Base-by-base conservation (phyloP, 176 grass and related monocot species). In the Cocos nucifera region DNA sequence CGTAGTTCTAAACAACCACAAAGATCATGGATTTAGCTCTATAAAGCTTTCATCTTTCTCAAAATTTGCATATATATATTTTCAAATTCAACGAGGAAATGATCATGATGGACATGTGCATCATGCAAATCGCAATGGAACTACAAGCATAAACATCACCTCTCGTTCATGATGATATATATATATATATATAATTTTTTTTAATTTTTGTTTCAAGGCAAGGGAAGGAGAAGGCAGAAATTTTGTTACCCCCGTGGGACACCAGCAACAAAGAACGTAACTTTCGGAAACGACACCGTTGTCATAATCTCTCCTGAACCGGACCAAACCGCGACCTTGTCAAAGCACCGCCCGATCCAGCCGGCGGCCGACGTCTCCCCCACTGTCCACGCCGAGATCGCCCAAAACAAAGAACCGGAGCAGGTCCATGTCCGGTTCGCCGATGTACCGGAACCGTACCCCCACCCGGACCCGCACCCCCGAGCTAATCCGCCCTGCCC, bases 341-440 rank as follows among this genome's bases (percentile, higher is more conserved):
- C 22, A 14, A n/a, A 54, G 24, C 29, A 55, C 0, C 56, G 70
- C 0, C 18, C 66, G 5, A 52, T 62, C 0, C 22, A 59, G 1
- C 59, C 17, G 21, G 32, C 6, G 6, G 26, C 17, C 59, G 32
- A 21, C 26, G 59, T 30, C 32, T 14, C 10, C 35, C 35, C 7
- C 7, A 12, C 35, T 1, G 10, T 6, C 35, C 35, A 44, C 35
- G 2, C 35, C 35, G 35, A 44, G 35, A 3, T 14, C 35, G 9
- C 35, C 60, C 77, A 4, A 69, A 71, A 86, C 16, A 83, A 71
- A 53, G 62, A 71, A 10, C 14, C 71, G 0, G 55, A 57, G 1
- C 81, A 72, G 35, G 88, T 83, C 4, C 81, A 76, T 26, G 83
- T 87, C 57, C 76, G 76, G 60, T 82, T 83, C 61, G 61, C 9